A percentile compares a stretch with the other conserved stretches of the same genome.
phyloP scores from a whole-genome alignment of 345 rosid species.

The Aquilaria sinensis region DNA sequence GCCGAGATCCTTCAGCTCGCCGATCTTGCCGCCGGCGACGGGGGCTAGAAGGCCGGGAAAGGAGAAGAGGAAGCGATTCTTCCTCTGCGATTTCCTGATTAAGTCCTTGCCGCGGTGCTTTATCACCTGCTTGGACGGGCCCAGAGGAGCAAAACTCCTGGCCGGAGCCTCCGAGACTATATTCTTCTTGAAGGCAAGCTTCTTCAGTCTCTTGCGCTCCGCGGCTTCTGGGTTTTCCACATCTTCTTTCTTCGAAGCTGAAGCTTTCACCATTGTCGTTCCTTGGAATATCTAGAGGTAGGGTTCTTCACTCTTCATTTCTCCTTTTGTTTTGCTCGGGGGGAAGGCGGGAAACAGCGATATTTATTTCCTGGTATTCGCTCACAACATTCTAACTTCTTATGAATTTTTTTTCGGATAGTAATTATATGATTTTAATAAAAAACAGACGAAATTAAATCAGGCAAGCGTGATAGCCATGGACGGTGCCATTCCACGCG shows the following conservation, averaged over 20 bases:
- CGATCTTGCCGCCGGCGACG: conserved; percentile 66
- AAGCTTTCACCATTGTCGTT: conserved; percentile 29
- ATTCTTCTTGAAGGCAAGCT: conserved; percentile 39
- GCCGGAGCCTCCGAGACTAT: conserved; percentile 43
- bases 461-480: no score
- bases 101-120: conserved; percentile 85
- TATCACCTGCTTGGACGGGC: conserved; percentile 50
- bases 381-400: neutral
- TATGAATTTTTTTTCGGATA: neutral
- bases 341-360: conserved; percentile 13
- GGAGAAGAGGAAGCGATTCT: conserved; percentile 64
- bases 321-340: neutral
- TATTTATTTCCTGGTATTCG: neutral
- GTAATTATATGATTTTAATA: neutral
- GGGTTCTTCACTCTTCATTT: neutral
- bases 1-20: conserved; percentile 69
- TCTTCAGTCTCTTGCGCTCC: conserved; percentile 46
- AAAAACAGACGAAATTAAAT: no score
- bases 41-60: conserved; percentile 77
- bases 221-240: conserved; percentile 30
- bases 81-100: conserved; percentile 72
- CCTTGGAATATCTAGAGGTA: neutral
- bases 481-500: no score
- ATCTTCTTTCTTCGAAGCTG: conserved; percentile 25
- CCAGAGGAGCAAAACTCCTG: conserved; percentile 29